Evolutionary conservation across 441 rosid species (phyloP).

Genomic region (Jatropha multifida): DNA sequence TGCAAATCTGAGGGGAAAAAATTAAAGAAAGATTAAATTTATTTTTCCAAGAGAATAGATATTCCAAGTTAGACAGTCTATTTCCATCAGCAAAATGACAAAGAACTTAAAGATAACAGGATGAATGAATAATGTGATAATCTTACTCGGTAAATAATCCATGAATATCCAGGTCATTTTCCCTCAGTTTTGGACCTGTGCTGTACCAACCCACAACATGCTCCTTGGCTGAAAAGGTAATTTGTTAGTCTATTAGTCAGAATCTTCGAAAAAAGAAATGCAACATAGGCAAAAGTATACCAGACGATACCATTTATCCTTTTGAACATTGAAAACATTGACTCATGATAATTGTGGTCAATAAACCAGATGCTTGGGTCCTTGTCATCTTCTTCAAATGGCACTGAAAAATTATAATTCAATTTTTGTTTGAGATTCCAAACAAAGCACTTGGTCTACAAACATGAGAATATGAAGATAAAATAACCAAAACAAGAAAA

Average conservation of each 20-base stretch:
- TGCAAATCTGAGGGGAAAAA: not conserved
- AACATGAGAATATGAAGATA: not conserved
- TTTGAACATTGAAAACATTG: slow-evolving; percentile 89
- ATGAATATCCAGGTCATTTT: slow-evolving; percentile 79
- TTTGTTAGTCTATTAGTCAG: slow-evolving; percentile 1
- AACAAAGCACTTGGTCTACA: slow-evolving; percentile 8
- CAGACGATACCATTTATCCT: slow-evolving; percentile 65
- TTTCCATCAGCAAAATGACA: not conserved
- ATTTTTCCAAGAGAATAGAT: not conserved
- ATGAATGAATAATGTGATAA: not conserved
- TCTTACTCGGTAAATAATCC: slow-evolving; percentile 58
- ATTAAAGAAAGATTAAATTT: not conserved
- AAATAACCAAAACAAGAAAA: not conserved
- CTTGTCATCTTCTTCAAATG: slow-evolving; percentile 90
- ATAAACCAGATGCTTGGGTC: slow-evolving; percentile 85
- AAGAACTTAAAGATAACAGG: not conserved
- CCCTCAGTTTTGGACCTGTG: slow-evolving; percentile 81
- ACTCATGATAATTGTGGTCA: slow-evolving; percentile 84
- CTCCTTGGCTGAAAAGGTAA: slow-evolving; percentile 67
- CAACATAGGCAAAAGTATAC: not conserved
- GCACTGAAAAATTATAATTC: slow-evolving; percentile 50
- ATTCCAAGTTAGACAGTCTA: slow-evolving; percentile 2
- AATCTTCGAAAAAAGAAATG: not conserved
- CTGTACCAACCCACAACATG: slow-evolving; percentile 97
- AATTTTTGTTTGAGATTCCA: slow-evolving; percentile 15